Conservation (phyloP, 2,329 filamentous ascomycete species). For the Penicillium sclerotigenum region DNA sequence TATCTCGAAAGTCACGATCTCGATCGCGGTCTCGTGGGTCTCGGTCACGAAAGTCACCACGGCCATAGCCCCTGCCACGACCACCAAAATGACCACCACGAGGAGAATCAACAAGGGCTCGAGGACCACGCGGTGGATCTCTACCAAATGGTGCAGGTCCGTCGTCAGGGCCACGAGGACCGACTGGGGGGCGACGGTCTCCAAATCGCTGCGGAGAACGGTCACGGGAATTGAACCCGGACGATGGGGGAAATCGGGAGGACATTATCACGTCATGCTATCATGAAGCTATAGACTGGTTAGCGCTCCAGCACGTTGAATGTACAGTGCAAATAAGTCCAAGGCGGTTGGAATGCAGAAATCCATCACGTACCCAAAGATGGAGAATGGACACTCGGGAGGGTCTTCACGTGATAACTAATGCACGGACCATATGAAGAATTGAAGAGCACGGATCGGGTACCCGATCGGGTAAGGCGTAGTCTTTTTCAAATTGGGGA, state of each 20-base stretch:
- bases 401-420: constrained; percentile 3
- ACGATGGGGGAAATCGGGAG: constrained; percentile 61
- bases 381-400: constrained; percentile 6
- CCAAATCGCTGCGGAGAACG: constrained; percentile 68
- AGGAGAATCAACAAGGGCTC: constrained; percentile 70
- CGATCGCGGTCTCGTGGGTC: constrained; percentile 55
- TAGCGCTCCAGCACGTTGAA: constrained; percentile 28
- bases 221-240: constrained; percentile 63
- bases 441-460: constrained; percentile 1
- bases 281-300: constrained; percentile 30
- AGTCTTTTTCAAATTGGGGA: not conserved
- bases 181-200: constrained; percentile 63
- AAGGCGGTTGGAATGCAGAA: constrained; percentile 10
- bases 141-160: constrained; percentile 56
- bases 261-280: constrained; percentile 48
- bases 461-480: constrained; percentile 9
- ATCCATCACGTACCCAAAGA: constrained; percentile 4
- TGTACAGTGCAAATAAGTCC: not conserved
- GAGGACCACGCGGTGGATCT: constrained; percentile 78
- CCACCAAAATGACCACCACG: constrained; percentile 49
- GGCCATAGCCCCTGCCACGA: constrained; percentile 45
- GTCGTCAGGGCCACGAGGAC: constrained; percentile 54
- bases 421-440: constrained; percentile 9
- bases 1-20: constrained; percentile 43
- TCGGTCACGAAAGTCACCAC: constrained; percentile 42